Evolutionary conservation across 768 basidiomycete species (phyloP), one percentile per base, ranked within the genome.

Genomic region (Polyporus arcularius): DNA sequence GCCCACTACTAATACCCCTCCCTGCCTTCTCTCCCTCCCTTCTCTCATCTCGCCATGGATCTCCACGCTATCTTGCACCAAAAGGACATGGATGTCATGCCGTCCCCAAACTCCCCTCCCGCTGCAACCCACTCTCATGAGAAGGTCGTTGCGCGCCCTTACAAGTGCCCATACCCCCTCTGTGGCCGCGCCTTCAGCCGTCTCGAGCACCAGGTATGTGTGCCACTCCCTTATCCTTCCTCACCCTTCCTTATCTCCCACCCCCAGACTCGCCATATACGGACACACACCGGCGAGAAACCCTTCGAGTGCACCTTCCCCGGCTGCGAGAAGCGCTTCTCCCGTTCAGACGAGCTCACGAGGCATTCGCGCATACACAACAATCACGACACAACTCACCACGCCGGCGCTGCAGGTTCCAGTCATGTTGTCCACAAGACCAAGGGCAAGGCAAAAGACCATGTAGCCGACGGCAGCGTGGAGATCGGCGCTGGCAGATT

Each of bases 281-380:
- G 96, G 61, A 99, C 96, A 0, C 96, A 99, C 74, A 99, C 96
- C 0, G 96, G 96, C 70, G 96, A 99, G 77, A 98, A 97, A 68
- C 96, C 96, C 2, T 98, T 98, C 69, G 83, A 85, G 21, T 99
- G 96, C 83, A 88, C 86, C 1, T 92, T 88, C 73, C 87, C 92
- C 4, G 85, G 87, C n/a, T 99, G 96, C 82, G 96, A 97, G 75
- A 99, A 98, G 74, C 90, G 95, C 5, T 99, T 99, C 75, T 95
- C 93, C 16, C 88, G 96, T 60, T 94, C 93, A n/a, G 96, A 99
- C 79, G 96, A 99, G 76, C 85, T 99, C 65, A 99, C 96, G 31
- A 85, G 96, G 58, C 96, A 99, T 71, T 90, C 92, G 0, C 85
- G 96, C 49, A 99, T 98, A 66, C 96, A 99, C 75, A 86, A 85